Evolutionary conservation across 208 protist species (phyloP).

Genomic region (Crithidia acanthocephali): DNA sequence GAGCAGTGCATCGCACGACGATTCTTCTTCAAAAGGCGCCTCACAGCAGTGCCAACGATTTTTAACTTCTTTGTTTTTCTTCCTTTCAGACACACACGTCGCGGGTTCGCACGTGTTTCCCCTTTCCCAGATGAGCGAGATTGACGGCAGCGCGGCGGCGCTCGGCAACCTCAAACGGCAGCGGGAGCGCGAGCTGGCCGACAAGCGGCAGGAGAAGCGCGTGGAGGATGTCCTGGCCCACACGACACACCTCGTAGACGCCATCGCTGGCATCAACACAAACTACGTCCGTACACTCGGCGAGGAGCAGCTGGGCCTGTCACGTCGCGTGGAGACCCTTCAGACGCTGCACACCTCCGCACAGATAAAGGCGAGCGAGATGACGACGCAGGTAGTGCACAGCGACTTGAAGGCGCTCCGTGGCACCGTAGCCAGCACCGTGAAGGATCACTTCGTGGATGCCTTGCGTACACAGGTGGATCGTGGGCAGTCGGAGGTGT

Average conservation of each 20-base stretch:
- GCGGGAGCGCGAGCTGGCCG: slow-evolving; percentile 26
- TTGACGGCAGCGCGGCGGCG: not conserved
- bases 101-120: not conserved
- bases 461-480: slow-evolving; percentile 19
- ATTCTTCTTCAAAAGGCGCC: too few species aligned
- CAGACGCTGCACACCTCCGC: slow-evolving; percentile 11
- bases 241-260: slow-evolving; percentile 35
- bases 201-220: slow-evolving; percentile 22
- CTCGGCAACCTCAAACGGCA: slow-evolving; percentile 17
- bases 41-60: too few species aligned
- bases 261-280: slow-evolving; percentile 28
- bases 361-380: slow-evolving; percentile 12
- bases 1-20: too few species aligned
- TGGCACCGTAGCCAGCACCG: slow-evolving; percentile 6
- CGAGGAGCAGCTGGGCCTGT: slow-evolving; percentile 18
- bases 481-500: slow-evolving; percentile 10
- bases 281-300: slow-evolving; percentile 27
- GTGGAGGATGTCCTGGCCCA: slow-evolving; percentile 36
- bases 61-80: too few species aligned
- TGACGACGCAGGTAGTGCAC: slow-evolving; percentile 5
- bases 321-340: slow-evolving; percentile 8
- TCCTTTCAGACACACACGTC: too few species aligned
- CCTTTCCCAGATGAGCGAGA: not conserved
- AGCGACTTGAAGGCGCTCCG: slow-evolving; percentile 19
- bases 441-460: slow-evolving; percentile 26